Conservation (phyloP, 352 stramenopile genomes). For the Phytopythium chamaehyphon region DNA sequence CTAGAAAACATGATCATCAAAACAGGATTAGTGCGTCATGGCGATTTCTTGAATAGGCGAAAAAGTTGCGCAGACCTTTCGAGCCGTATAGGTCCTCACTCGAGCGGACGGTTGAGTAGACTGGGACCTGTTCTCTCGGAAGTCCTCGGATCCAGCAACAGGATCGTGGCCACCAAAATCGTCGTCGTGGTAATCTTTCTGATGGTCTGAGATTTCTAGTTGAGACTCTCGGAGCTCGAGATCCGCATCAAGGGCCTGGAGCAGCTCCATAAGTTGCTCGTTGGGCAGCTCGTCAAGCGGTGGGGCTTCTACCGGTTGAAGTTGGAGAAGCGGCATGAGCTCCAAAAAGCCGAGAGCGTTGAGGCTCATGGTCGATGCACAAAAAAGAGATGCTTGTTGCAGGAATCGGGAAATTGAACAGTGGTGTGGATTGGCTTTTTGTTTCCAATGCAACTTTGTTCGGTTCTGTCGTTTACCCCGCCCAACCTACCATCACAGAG, state of each 20-base stretch:
- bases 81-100: constrained; percentile 24
- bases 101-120: background rate
- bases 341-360: constrained; percentile 2
- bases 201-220: background rate
- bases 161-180: background rate
- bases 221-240: background rate
- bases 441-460: too few species aligned
- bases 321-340: constrained; percentile 2
- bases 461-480: too few species aligned
- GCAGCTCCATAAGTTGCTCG: constrained; percentile 4
- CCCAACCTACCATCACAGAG: too few species aligned
- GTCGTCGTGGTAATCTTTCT: background rate
- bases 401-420: too few species aligned
- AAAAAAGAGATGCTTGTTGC: too few species aligned
- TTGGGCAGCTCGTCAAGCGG: background rate
- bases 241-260: background rate
- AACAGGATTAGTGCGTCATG: too few species aligned
- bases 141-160: background rate
- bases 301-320: background rate
- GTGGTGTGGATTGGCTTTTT: too few species aligned
- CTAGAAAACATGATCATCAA: too few species aligned
- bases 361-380: background rate
- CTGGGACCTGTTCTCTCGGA: background rate
- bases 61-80: too few species aligned
- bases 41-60: too few species aligned